These are phyloP conservation scores for Zygosaccharomyces pseudorouxii DNA, from an alignment of 805 yeast genomes.

Conservation along the genomic window DNA sequence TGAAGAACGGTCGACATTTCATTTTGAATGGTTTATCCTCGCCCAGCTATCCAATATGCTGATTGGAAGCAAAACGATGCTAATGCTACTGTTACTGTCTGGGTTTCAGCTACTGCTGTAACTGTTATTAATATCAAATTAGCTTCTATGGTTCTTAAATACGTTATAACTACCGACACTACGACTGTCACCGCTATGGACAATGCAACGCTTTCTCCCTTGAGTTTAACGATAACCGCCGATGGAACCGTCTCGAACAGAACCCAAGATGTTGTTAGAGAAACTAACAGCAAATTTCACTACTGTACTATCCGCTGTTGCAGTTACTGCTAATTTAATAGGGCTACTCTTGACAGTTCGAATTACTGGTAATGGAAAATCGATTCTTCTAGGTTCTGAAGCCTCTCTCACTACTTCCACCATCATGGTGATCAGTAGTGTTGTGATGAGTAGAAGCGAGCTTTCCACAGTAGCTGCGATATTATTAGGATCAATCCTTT, in stretches of 20 bases:
- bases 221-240: not conserved
- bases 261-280: not conserved
- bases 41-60: not conserved
- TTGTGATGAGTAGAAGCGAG: not conserved
- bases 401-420: not conserved
- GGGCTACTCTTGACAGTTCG: too few relatives aligned
- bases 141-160: not conserved
- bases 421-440: not conserved
- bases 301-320: not conserved
- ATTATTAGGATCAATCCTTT: too few relatives aligned
- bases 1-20: not conserved
- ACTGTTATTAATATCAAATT: not conserved
- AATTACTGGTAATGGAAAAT: too few relatives aligned
- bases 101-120: not conserved
- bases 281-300: too few relatives aligned
- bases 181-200: constrained; percentile 1
- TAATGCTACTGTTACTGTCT: constrained; percentile 2
- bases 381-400: not conserved
- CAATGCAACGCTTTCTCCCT: not conserved
- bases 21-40: not conserved
- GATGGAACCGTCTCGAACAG: not conserved
- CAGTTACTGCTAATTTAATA: not conserved
- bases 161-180: not conserved
- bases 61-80: not conserved
- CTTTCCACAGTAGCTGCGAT: not conserved